Percentiles rank a stretch among this genome's conserved stretches.
Conservation (phyloP, 176 grass and related monocot species). For the Carex kokanica region DNA sequence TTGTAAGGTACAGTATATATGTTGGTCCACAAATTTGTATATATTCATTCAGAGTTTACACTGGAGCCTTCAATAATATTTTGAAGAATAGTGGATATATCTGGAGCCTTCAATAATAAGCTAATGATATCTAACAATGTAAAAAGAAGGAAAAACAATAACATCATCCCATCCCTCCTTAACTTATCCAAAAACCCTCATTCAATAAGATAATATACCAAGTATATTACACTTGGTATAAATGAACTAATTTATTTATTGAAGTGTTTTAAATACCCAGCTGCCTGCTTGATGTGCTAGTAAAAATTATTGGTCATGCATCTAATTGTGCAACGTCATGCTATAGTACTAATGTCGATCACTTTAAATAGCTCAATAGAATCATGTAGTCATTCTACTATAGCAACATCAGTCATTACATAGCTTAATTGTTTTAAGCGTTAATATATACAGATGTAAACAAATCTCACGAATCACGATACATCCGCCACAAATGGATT, state of each 20-base stretch:
- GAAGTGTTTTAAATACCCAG: background rate
- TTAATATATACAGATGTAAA: background rate
- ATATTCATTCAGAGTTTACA: background rate
- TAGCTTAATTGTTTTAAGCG: background rate
- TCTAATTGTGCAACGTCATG: constrained; percentile 10
- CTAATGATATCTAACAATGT: background rate
- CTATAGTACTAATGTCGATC: constrained; percentile 1
- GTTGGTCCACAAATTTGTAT: constrained; percentile 6
- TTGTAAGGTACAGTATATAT: background rate
- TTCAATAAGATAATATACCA: background rate
- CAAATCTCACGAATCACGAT: background rate
- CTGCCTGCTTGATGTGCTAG: background rate
- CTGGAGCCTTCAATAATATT: background rate
- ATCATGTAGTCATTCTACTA: background rate
- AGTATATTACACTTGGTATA: background rate
- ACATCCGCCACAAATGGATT: background rate
- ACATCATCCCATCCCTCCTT: background rate
- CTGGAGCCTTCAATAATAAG: background rate
- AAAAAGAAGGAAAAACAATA: background rate
- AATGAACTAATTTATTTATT: background rate
- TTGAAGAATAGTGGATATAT: too few relatives aligned
- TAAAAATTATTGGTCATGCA: background rate
- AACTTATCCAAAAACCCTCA: background rate
- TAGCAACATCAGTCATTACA: background rate
- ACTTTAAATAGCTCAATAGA: constrained; percentile 7